Evolutionary conservation across 768 basidiomycete species (phyloP).

Genomic region (Gloeopeniophorella convolvens): DNA sequence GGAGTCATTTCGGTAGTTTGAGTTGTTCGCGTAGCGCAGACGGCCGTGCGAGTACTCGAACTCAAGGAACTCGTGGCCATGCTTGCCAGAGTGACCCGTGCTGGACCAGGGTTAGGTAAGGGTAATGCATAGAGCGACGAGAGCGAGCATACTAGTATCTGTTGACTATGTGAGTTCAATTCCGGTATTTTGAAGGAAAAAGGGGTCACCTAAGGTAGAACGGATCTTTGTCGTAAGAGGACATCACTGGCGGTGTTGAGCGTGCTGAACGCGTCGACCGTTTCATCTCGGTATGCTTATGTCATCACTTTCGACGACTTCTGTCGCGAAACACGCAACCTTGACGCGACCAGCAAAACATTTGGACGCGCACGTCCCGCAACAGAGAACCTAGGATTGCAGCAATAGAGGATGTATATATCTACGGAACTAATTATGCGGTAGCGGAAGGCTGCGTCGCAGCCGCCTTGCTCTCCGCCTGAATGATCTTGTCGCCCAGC

Average conservation of each 20-base stretch:
- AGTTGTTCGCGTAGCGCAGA: conserved; percentile 97
- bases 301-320: too few relatives aligned
- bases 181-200: background rate
- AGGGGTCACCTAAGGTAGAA: conserved; percentile 18
- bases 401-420: too few relatives aligned
- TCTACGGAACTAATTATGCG: background rate
- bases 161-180: conserved; percentile 4
- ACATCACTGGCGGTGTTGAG: conserved; percentile 6
- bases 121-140: conserved; percentile 31
- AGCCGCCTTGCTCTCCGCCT: conserved; percentile 27
- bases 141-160: conserved; percentile 46
- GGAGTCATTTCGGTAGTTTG: conserved; percentile 97
- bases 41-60: conserved; percentile 98
- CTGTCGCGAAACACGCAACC: too few relatives aligned
- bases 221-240: conserved; percentile 20
- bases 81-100: conserved; percentile 98
- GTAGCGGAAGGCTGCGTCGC: background rate
- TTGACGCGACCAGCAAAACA: too few relatives aligned
- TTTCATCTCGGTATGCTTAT: too few relatives aligned
- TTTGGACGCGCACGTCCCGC: too few relatives aligned
- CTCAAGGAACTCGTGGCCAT: conserved; percentile 96
- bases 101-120: conserved; percentile 33
- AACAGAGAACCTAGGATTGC: too few relatives aligned
- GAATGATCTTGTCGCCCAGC: conserved; percentile 27
- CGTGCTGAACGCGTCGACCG: conserved; percentile 1